Percentiles rank a stretch among this genome's conserved stretches.
Conservation (phyloP, 352 stramenopile species). For the Phytophthora capsici region DNA sequence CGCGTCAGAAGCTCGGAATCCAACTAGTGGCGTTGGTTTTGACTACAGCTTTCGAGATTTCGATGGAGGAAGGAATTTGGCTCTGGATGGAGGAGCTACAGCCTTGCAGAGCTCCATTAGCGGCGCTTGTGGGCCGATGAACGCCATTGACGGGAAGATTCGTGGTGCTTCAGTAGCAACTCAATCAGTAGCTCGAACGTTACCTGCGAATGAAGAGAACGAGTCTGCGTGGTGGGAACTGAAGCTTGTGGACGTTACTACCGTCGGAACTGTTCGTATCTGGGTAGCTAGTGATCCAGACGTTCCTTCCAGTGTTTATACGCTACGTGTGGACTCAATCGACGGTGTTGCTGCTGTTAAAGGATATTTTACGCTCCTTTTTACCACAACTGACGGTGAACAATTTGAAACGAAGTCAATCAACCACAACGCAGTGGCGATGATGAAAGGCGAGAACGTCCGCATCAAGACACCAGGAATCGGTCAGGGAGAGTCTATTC, state of each 20-base stretch:
- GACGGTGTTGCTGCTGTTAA: slow-evolving; percentile 43
- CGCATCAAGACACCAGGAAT: slow-evolving; percentile 43
- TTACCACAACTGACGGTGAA: slow-evolving; percentile 33
- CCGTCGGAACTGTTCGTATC: slow-evolving; percentile 66
- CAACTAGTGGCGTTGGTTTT: slow-evolving; percentile 67
- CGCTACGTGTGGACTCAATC: slow-evolving; percentile 39
- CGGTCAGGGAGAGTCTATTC: slow-evolving; percentile 55
- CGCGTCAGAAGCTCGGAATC: slow-evolving; percentile 45
- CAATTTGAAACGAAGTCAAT: slow-evolving; percentile 42
- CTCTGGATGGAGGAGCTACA: slow-evolving; percentile 52
- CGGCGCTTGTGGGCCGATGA: slow-evolving; percentile 47
- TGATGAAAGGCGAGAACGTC: slow-evolving; percentile 57
- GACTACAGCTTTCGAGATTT: slow-evolving; percentile 81
- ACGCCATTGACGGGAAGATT: slow-evolving; percentile 76
- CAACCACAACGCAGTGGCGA: slow-evolving; percentile 62
- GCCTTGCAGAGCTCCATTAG: slow-evolving; percentile 76
- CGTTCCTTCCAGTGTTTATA: slow-evolving; percentile 37
- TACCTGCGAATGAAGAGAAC: slow-evolving; percentile 28
- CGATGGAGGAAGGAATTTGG: slow-evolving; percentile 50
- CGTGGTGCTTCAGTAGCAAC: slow-evolving; percentile 43
- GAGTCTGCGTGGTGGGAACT: slow-evolving; percentile 78
- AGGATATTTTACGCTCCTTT: slow-evolving; percentile 52
- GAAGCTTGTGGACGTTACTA: slow-evolving; percentile 43
- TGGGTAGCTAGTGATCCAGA: slow-evolving; percentile 49
- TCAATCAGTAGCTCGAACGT: slow-evolving; percentile 59